A percentile compares a stretch with the other conserved stretches of the same genome.
Evolutionary conservation across 2,329 filamentous ascomycete genomes (phyloP).

Genomic region (Aspergillus aculeatinus): DNA sequence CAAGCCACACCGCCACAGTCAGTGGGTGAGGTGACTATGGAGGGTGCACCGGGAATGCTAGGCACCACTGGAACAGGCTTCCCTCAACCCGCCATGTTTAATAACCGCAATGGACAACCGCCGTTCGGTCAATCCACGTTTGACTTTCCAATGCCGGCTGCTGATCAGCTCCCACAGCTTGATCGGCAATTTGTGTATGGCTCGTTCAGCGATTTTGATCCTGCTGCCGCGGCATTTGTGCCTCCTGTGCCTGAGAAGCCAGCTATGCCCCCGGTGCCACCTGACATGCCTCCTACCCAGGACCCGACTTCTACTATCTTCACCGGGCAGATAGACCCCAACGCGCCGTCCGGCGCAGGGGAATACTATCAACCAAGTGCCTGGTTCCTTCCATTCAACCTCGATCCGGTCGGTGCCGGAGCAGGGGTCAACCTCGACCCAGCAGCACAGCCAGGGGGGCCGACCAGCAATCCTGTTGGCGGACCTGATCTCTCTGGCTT

Average conservation of each 20-base stretch:
- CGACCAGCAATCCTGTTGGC: conserved; percentile 5
- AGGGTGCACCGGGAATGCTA: conserved; percentile 30
- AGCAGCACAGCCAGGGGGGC: conserved; percentile 12
- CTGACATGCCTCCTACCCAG: conserved; percentile 18
- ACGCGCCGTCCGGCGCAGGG: conserved; percentile 35
- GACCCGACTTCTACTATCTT: conserved; percentile 32
- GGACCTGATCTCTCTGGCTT: conserved; percentile 24
- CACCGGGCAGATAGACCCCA: conserved; percentile 36
- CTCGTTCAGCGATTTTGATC: conserved; percentile 62
- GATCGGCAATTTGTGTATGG: conserved; percentile 75
- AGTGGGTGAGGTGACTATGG: conserved; percentile 30
- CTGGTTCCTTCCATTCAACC: conserved; percentile 93
- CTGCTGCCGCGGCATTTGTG: conserved; percentile 31
- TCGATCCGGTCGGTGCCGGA: conserved; percentile 60
- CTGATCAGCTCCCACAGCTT: conserved; percentile 61
- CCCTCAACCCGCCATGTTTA: conserved; percentile 37
- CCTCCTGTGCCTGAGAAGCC: conserved; percentile 24
- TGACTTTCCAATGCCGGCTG: conserved; percentile 38
- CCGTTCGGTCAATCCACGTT: conserved; percentile 35
- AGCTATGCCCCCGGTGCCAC: conserved; percentile 26
- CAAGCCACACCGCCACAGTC: conserved; percentile 29
- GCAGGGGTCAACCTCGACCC: conserved; percentile 20
- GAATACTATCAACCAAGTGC: conserved; percentile 56
- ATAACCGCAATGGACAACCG: conserved; percentile 24
- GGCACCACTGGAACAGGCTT: conserved; percentile 35